Conservation (phyloP, 2,329 filamentous ascomycete genomes). For the Aureobasidium sp. region DNA sequence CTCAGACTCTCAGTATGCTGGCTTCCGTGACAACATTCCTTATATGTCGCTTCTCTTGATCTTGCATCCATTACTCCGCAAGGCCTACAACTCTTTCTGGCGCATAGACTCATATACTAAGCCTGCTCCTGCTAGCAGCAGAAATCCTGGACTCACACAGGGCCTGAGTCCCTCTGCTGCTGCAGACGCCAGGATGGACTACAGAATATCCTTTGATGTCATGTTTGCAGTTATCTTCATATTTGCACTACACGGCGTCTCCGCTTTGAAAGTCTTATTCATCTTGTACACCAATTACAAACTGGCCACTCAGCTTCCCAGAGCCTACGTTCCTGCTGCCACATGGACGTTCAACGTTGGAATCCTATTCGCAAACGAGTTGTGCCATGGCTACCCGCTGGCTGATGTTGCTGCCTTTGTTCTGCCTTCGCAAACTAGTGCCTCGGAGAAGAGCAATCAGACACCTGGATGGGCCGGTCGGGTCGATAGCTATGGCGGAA, state of each 20-base stretch:
- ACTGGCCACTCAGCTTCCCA: slow-evolving; percentile 64
- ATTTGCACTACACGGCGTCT: slow-evolving; percentile 72
- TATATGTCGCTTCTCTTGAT: slow-evolving; percentile 66
- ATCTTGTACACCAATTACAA: slow-evolving; percentile 79
- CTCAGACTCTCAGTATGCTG: slow-evolving; percentile 78
- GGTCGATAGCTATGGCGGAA: slow-evolving; percentile 70
- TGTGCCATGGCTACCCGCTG: slow-evolving; percentile 69
- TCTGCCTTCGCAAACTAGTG: slow-evolving; percentile 31
- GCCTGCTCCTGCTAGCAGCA: slow-evolving; percentile 28
- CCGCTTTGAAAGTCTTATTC: slow-evolving; percentile 67
- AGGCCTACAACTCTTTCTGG: slow-evolving; percentile 53
- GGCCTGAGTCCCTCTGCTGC: slow-evolving; percentile 38
- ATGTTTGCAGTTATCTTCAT: slow-evolving; percentile 74
- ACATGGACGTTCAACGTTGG: slow-evolving; percentile 89
- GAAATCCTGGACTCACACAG: slow-evolving; percentile 27
- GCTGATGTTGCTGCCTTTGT: slow-evolving; percentile 51
- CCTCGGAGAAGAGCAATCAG: slow-evolving; percentile 27
- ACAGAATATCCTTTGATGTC: slow-evolving; percentile 74
- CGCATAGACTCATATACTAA: slow-evolving; percentile 36
- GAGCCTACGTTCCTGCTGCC: slow-evolving; percentile 58
- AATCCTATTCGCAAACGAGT: slow-evolving; percentile 82
- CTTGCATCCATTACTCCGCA: slow-evolving; percentile 71
- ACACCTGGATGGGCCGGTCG: slow-evolving; percentile 54
- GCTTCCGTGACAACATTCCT: slow-evolving; percentile 79
- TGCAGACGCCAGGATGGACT: slow-evolving; percentile 47